Evolutionary conservation across 441 rosid genomes (phyloP).

Genomic region (Adansonia madagascariensis): DNA sequence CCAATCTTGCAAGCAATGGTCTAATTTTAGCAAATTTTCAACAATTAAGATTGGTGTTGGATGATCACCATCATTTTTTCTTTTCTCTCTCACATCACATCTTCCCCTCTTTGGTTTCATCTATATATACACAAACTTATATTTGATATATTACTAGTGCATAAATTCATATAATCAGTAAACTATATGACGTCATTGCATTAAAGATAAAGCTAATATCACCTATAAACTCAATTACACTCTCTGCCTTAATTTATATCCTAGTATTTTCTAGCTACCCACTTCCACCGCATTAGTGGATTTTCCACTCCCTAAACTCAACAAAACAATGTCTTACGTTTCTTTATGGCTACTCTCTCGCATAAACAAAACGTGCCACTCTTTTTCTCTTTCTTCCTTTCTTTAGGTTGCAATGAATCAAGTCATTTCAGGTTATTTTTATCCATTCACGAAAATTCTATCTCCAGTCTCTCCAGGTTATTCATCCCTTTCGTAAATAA

Average conservation of each 20-base stretch:
- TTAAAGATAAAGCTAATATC: too few species aligned
- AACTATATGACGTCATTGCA: too few species aligned
- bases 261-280: slow-evolving; percentile 21
- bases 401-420: too few species aligned
- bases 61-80: slow-evolving; percentile 6
- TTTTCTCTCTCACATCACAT: neutral
- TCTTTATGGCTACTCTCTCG: slow-evolving; percentile 2
- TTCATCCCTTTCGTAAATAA: too few species aligned
- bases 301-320: slow-evolving; percentile 5
- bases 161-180: too few species aligned
- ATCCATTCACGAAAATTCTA: too few species aligned
- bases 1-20: neutral
- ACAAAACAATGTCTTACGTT: neutral
- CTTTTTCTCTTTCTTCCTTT: too few species aligned
- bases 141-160: too few species aligned
- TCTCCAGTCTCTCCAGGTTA: too few species aligned
- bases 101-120: neutral
- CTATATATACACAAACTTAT: too few species aligned
- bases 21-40: neutral
- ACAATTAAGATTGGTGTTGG: slow-evolving; percentile 1
- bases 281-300: slow-evolving; percentile 18
- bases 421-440: too few species aligned
- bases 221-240: too few species aligned
- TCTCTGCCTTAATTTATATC: neutral
- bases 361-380: neutral